Conservation (phyloP, 1,284 basidiomycete genomes). For the Psilocybe mexicana region DNA sequence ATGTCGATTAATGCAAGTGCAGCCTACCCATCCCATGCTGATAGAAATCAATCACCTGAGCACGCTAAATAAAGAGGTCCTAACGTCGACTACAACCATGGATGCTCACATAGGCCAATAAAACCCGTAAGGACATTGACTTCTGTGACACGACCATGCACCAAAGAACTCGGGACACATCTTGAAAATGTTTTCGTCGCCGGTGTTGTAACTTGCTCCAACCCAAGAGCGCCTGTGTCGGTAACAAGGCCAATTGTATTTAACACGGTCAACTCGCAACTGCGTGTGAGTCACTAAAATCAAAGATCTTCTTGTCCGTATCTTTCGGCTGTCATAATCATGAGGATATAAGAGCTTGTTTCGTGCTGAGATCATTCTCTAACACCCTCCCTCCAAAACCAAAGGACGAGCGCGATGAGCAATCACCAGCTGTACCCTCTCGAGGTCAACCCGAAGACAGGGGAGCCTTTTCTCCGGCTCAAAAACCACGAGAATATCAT, state of each 20-base stretch:
- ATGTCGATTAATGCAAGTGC: no score
- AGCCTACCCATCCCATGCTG: no score
- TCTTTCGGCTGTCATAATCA: background rate
- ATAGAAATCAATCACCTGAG: no score
- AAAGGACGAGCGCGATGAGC: background rate
- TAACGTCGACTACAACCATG: no score
- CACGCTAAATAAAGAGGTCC: no score
- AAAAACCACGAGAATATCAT: conserved; percentile 53
- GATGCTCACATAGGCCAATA: no score
- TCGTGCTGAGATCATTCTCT: background rate
- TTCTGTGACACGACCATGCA: no score
- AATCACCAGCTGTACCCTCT: conserved; percentile 24
- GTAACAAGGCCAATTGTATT: background rate
- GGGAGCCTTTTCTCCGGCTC: conserved; percentile 55
- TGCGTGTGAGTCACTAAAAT: background rate
- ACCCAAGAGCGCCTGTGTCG: no score
- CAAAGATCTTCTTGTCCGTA: background rate
- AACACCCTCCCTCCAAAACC: background rate
- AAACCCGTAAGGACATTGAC: no score
- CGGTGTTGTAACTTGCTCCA: no score
- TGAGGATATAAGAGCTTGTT: background rate
- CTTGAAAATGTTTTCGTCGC: no score
- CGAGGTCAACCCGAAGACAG: conserved; percentile 41
- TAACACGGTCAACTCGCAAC: background rate
- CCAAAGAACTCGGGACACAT: no score